Evolutionary conservation across 176 grass and related monocot species (phyloP).

Genomic region (Aechmea fasciata): DNA sequence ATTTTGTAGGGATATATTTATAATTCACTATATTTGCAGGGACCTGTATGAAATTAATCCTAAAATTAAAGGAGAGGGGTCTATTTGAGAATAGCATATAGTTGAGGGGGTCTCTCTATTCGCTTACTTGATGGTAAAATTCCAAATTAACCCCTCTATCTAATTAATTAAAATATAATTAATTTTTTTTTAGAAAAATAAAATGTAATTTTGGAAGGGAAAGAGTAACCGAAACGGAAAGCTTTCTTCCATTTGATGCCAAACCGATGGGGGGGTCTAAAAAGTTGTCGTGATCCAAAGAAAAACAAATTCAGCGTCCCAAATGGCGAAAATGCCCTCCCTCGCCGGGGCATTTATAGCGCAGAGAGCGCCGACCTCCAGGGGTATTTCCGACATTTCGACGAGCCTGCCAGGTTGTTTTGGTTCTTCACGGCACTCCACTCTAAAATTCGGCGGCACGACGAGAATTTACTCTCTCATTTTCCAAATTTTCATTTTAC

Average conservation of each 20-base stretch:
- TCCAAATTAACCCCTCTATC: not conserved
- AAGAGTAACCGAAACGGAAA: constrained; percentile 4
- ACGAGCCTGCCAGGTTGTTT: not conserved
- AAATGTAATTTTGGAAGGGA: not conserved
- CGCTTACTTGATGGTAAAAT: no score
- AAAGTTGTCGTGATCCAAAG: not conserved
- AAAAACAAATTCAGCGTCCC: no score
- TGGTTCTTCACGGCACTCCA: not conserved
- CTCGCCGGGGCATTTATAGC: not conserved
- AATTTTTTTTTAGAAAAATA: not conserved
- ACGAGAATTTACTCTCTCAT: not conserved
- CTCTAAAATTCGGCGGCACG: not conserved
- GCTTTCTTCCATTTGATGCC: not conserved
- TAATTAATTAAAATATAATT: not conserved
- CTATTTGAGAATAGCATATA: no score
- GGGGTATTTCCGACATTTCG: not conserved
- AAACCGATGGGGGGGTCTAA: not conserved
- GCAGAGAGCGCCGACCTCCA: not conserved
- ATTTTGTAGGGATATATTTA: no score
- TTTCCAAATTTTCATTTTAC: not conserved
- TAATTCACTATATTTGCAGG: no score
- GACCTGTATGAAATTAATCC: no score
- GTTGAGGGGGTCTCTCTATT: no score
- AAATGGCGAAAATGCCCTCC: not conserved
- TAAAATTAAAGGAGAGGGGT: no score